A percentile compares a stretch with the other conserved stretches of the same genome.
Conservation (phyloP, 2,329 filamentous ascomycete genomes). For the Coniochaeta ligniaria region DNA sequence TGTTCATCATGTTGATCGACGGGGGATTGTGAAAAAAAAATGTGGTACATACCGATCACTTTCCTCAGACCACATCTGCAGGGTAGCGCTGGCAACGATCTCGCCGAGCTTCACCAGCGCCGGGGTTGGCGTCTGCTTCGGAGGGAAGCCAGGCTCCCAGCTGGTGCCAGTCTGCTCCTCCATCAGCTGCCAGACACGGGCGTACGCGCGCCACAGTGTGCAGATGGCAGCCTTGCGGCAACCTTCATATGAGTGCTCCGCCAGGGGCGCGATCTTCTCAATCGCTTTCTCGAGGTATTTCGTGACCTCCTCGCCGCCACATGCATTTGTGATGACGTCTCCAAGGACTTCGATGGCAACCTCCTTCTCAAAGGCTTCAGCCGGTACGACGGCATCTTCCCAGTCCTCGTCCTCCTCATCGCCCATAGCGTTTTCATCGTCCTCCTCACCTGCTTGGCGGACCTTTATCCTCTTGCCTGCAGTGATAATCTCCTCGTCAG, state of each 20-base stretch:
- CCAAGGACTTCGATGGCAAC: slow-evolving; percentile 93
- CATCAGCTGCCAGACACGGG: slow-evolving; percentile 80
- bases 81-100: slow-evolving; percentile 75
- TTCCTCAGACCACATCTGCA: slow-evolving; percentile 83
- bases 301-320: slow-evolving; percentile 62
- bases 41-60: slow-evolving; percentile 73
- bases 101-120: slow-evolving; percentile 82
- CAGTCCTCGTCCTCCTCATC: slow-evolving; percentile 63
- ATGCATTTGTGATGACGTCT: slow-evolving; percentile 83
- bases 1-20: slow-evolving; percentile 64
- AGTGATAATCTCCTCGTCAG: slow-evolving; percentile 60
- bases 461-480: slow-evolving; percentile 83
- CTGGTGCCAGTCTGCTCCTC: slow-evolving; percentile 73
- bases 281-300: slow-evolving; percentile 87
- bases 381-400: slow-evolving; percentile 81
- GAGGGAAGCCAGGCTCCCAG: slow-evolving; percentile 82
- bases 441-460: slow-evolving; percentile 49
- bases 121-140: slow-evolving; percentile 69
- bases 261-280: slow-evolving; percentile 70
- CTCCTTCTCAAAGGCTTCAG: slow-evolving; percentile 91
- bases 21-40: slow-evolving; percentile 8
- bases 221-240: slow-evolving; percentile 87
- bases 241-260: slow-evolving; percentile 86
- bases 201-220: slow-evolving; percentile 89
- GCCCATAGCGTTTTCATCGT: slow-evolving; percentile 51